Evolutionary conservation across 768 basidiomycete genomes (phyloP).

Genomic region (Russula olivacea): DNA sequence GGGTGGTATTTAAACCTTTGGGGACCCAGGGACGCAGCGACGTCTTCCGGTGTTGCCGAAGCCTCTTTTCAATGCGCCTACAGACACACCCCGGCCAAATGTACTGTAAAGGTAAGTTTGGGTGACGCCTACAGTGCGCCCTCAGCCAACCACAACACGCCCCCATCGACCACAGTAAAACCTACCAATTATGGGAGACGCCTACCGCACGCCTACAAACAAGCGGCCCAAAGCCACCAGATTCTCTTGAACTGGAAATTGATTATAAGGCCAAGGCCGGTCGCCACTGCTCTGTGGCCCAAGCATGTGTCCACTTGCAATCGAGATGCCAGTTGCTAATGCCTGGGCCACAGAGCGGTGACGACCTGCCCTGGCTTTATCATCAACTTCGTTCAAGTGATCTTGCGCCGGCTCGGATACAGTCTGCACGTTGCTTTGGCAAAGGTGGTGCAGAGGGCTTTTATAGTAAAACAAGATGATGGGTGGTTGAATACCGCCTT

Average conservation of each 20-base stretch:
- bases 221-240: not conserved
- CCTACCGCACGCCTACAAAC: slow-evolving; percentile 5
- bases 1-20: slow-evolving; percentile 14
- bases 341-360: too few relatives aligned
- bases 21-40: not conserved
- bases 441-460: not conserved
- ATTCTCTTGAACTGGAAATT: not conserved
- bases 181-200: not conserved
- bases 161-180: not conserved
- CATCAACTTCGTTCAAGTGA: too few relatives aligned
- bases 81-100: slow-evolving; percentile 9
- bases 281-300: too few relatives aligned
- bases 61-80: slow-evolving; percentile 1
- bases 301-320: not conserved
- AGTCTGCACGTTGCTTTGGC: not conserved
- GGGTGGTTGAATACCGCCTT: too few relatives aligned
- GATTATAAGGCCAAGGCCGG: not conserved
- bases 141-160: not conserved
- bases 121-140: slow-evolving; percentile 10
- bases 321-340: too few relatives aligned
- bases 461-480: too few relatives aligned
- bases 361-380: too few relatives aligned
- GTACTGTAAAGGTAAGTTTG: slow-evolving; percentile 8
- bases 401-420: not conserved
- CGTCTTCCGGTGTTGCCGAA: not conserved